These are phyloP conservation scores for Rheum nobile DNA, from an alignment of 148 eudicot species.

Conservation along the genomic window DNA sequence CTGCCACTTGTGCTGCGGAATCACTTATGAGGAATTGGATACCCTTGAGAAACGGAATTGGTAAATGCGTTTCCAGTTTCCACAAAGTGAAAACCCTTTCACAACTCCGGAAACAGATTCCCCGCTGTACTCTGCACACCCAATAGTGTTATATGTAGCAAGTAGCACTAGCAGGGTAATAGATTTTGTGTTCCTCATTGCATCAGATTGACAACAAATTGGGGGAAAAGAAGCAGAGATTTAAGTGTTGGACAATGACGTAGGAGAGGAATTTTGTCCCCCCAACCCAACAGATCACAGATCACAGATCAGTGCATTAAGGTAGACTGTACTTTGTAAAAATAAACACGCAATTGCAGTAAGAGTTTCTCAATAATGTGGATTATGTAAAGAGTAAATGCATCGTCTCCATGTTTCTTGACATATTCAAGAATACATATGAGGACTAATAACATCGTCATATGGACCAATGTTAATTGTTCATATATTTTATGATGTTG, in stretches of 20 bases:
- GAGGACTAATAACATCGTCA: too few relatives aligned
- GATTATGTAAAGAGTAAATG: too few relatives aligned
- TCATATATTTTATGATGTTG: too few relatives aligned
- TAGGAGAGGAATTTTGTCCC: neutral
- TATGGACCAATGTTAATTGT: too few relatives aligned
- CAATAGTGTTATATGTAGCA: neutral
- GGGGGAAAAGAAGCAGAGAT: neutral
- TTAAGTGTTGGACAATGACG: neutral
- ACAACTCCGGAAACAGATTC: conserved; percentile 1
- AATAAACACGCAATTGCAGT: neutral
- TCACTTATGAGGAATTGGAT: neutral
- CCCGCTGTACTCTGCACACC: neutral
- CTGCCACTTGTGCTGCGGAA: neutral
- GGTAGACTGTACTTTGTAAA: neutral
- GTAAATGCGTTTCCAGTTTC: neutral
- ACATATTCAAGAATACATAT: too few relatives aligned
- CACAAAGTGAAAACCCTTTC: neutral
- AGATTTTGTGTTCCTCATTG: neutral
- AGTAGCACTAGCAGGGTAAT: neutral
- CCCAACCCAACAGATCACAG: neutral
- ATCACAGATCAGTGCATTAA: neutral
- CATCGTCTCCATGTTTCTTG: too few relatives aligned
- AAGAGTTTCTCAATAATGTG: neutral
- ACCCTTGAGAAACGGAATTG: conserved; percentile 1
- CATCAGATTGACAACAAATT: neutral